Base-by-base conservation (phyloP, 192 early-diverging fungal genomes). In the Helicostylum pulchrum region DNA sequence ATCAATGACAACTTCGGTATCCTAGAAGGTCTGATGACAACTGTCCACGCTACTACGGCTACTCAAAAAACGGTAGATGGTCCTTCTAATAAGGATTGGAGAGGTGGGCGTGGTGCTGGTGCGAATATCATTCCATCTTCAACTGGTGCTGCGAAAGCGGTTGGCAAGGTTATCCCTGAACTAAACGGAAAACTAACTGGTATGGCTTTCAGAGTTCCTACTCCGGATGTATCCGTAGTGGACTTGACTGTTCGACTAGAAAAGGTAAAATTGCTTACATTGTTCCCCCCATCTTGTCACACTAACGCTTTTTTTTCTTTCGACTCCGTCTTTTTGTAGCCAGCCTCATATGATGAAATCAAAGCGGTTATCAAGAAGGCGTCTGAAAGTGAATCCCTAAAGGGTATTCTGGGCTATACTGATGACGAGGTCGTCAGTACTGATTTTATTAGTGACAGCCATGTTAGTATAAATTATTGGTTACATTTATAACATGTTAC, bases 51-150 rank as follows among this genome's bases (percentile, higher is more conserved):
- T 71, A 88, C 87, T 73, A 98, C 96, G 51, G 94, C 96, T 71
- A 96, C 96, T 75, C 96, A 98, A 79, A 98, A 98, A 89, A 97
- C 94, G 54, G 96, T 98, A 67, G 96, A 98, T 81, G 89, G 91
- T 53, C 94, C 94, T 39, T 96, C 94, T 10, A 87, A 86, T 73
- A 92, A 93, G 79, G 94, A 95, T 87, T 95, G 94, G 93, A 86
- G 95, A 67, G 89, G 87, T 44, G 94, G 96, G 64, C 93, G 96
- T 83, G 92, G 93, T 76, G 94, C 96, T 46, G 77, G 82, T 51
- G 63, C 72, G 48, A 96, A 98, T 86, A 97, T 98, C 74, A 97
- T 98, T 74, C 94, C 96, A 12, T 91, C 95, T 56, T 89, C 92
- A 61, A 98, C 95, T 47, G 96, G 96, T 61, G 96, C 96, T 51